A percentile compares a stretch with the other conserved stretches of the same genome.
Conservation (phyloP, 2,329 filamentous ascomycete genomes). For the Periconia sp. region DNA sequence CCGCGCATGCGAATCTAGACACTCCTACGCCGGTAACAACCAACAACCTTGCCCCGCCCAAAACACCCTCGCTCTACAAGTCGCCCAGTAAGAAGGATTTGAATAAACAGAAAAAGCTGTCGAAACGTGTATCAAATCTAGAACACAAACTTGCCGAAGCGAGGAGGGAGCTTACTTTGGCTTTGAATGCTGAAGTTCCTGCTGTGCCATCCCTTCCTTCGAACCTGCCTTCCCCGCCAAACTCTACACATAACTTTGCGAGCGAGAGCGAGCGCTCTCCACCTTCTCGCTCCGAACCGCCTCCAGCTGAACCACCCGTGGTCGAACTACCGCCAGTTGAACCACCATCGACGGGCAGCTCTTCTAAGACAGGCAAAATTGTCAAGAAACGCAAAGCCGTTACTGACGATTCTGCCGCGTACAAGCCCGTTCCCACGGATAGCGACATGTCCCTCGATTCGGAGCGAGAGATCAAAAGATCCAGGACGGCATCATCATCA, state of each 20-base stretch:
- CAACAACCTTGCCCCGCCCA: constrained; percentile 9
- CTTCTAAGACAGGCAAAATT: constrained; percentile 30
- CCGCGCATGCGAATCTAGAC: constrained; percentile 7
- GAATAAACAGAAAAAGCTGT: constrained; percentile 62
- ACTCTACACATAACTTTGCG: constrained; percentile 16
- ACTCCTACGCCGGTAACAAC: constrained; percentile 15
- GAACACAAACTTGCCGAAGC: constrained; percentile 64
- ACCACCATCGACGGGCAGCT: too few relatives aligned
- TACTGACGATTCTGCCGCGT: constrained; percentile 34
- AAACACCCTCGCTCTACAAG: constrained; percentile 47
- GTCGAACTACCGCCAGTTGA: too few relatives aligned
- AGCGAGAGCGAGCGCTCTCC: constrained; percentile 32
- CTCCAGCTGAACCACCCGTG: too few relatives aligned
- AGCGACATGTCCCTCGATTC: constrained; percentile 28
- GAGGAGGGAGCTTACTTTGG: constrained; percentile 59
- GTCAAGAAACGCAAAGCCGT: constrained; percentile 49
- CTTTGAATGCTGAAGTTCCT: constrained; percentile 44
- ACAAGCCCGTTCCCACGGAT: constrained; percentile 34
- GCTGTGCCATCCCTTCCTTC: constrained; percentile 49
- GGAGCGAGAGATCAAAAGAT: constrained; percentile 21
- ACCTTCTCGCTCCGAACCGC: constrained; percentile 24
- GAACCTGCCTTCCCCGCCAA: constrained; percentile 35
- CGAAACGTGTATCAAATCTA: constrained; percentile 66
- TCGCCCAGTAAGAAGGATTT: constrained; percentile 63
- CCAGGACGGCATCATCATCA: constrained; percentile 14